Conservation (phyloP, 2,329 filamentous ascomycete species). For the Thielaviopsis musarum region DNA sequence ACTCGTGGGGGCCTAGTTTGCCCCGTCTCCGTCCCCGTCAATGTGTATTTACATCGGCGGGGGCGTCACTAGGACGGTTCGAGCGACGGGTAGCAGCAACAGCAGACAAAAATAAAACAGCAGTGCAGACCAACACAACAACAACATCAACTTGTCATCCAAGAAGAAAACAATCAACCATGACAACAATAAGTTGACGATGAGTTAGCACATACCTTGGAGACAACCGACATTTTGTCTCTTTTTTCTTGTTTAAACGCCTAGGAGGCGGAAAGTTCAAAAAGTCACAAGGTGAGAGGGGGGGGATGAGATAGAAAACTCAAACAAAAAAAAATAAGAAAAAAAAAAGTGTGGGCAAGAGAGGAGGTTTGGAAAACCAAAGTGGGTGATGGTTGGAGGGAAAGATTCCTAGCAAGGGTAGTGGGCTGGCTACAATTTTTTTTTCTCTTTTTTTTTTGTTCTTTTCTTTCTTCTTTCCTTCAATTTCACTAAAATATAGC, state of each 20-base stretch:
- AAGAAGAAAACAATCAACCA: not conserved
- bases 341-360: slow-evolving; percentile 9
- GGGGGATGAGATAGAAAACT: slow-evolving; percentile 10
- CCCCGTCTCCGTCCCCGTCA: too few relatives aligned
- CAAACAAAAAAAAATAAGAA: slow-evolving; percentile 8
- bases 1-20: too few relatives aligned
- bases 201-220: slow-evolving; percentile 33
- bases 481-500: not conserved
- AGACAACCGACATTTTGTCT: slow-evolving; percentile 46
- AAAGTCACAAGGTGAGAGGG: slow-evolving; percentile 13
- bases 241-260: slow-evolving; percentile 17
- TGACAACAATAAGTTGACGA: not conserved
- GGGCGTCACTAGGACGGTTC: too few relatives aligned
- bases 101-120: not conserved
- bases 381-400: slow-evolving; percentile 8
- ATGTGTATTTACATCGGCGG: too few relatives aligned
- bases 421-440: slow-evolving; percentile 6
- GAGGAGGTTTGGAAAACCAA: slow-evolving; percentile 12
- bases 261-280: slow-evolving; percentile 12
- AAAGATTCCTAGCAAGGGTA: slow-evolving; percentile 11
- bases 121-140: not conserved
- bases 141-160: not conserved
- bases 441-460: slow-evolving; percentile 2
- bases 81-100: not conserved
- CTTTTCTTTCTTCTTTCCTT: not conserved